A percentile compares a stretch with the other conserved stretches of the same genome.
Evolutionary conservation across 2,329 filamentous ascomycete genomes (phyloP).

Genomic region (Parastagonospora nodorum): DNA sequence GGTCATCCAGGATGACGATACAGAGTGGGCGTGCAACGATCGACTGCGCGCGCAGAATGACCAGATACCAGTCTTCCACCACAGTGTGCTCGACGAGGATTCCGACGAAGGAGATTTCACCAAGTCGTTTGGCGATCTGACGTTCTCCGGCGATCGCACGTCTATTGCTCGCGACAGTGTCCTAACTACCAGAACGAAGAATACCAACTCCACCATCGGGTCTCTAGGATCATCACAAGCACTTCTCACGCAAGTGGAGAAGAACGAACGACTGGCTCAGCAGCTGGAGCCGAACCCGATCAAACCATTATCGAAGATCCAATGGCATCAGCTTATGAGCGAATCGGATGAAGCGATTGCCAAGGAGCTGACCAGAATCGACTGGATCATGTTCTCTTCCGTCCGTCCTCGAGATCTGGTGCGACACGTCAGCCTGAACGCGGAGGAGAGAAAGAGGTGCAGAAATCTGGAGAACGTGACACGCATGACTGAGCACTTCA

Average conservation of each 20-base stretch:
- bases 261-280: constrained; percentile 79
- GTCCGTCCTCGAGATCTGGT: constrained; percentile 93
- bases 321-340: constrained; percentile 91
- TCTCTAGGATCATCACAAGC: constrained; percentile 47
- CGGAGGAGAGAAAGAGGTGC: constrained; percentile 73
- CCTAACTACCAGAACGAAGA: constrained; percentile 26
- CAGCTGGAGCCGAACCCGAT: constrained; percentile 72
- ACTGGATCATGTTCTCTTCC: constrained; percentile 97
- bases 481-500: constrained; percentile 86
- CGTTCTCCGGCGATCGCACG: constrained; percentile 32
- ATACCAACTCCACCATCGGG: constrained; percentile 28
- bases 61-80: constrained; percentile 49
- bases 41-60: constrained; percentile 58
- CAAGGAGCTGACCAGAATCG: constrained; percentile 89
- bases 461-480: constrained; percentile 84
- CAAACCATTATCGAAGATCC: constrained; percentile 76
- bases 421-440: constrained; percentile 80
- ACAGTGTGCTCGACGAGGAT: constrained; percentile 48
- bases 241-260: constrained; percentile 71
- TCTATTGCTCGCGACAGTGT: constrained; percentile 39
- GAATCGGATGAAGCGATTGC: constrained; percentile 84
- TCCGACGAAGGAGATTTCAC: constrained; percentile 44
- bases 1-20: constrained; percentile 86
- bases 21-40: constrained; percentile 87
- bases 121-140: constrained; percentile 36